Base-by-base conservation (phyloP, 1,284 basidiomycete species). In the Agaricales sp. region DNA sequence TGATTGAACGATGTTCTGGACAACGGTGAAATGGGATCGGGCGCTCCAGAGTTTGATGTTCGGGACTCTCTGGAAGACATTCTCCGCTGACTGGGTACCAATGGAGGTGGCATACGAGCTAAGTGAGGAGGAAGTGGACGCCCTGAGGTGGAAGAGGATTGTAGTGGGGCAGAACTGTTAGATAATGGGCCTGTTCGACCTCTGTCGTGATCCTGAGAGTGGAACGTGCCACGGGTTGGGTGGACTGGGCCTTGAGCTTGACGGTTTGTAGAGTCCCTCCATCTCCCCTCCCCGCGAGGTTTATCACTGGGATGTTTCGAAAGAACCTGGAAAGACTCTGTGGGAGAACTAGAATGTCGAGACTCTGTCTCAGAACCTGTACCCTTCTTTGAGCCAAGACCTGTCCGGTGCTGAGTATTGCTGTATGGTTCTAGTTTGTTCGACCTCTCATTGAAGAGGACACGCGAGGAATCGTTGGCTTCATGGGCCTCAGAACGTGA, bases 361-460 rank as follows among this genome's bases (percentile, higher is more conserved):
- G 73, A 67, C 24, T 55, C 50, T 51, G 55, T 59, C 37, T 80
- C 80, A 25, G 70, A 69, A 44, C 71, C 67, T 53, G 66, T 61
- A 23, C 65, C 64, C 54, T 74, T 71, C 52, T 75, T 74, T 22
- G 44, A 21, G 19, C 44, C 44, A n/a, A 12, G 12, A 49, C 68
- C 61, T 53, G 53, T 58, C 47, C 56, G 52, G 44, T 59, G 55
- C 55, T 72, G 68, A 38, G 63, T 47, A 54, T 68, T 74, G 50
- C 68, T 75, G 56, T 82, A 85, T 13, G 84, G 84, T 63, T 94
- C 92, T 50, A 93, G 65, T 49, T 82, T 76, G 61, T 93, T 94
- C 8, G 83, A 90, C 4, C 83, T 79, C 58, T 92, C 92, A 58
- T 95, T 94, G 71, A 93, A 95, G n/a, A 95, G 68, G 0, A 85